Base-by-base conservation (phyloP, 2,329 filamentous ascomycete genomes). In the Colletotrichum karsti region DNA sequence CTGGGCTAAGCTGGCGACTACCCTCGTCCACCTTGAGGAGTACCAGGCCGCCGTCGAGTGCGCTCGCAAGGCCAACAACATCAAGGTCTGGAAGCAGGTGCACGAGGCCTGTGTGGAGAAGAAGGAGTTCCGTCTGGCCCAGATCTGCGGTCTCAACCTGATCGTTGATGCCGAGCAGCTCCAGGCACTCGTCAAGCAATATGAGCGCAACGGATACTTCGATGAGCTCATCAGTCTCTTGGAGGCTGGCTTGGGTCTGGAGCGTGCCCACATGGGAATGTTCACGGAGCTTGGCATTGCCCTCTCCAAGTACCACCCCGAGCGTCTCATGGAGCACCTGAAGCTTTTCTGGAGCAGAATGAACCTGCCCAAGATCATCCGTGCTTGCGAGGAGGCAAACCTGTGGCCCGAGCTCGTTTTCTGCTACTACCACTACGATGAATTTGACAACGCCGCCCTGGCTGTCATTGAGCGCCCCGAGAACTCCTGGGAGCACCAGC, bases 71-170 rank as follows among this genome's bases (percentile, higher is more conserved):
- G 96, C 96, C 75, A 99, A 98, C 87, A 98, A 94, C 81, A 95
- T 98, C 82, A 98, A 97, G 85, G 96, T 99, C 58, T 99, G 96
- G 96, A 97, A 96, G 83, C 93, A 99, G 82, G 96, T 99, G 73
- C 97, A 98, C 82, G 92, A 94, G 77, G 96, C 95, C 22, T 99
- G 96, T 77, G 93, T 99, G 72, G 90, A 89, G 70, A 99, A 98
- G 90, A 98, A 97, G 85, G 96, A 99, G 79, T 99, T 99, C 90
- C 93, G 95, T 70, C 92, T 99, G 68, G 96, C 97, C 26, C 96
- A 98, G 83, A 99, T 99, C 75, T 99, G 96, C 77, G 97, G 97
- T 87, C 90, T 99, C 69, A 98, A 99, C 84, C 87, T 99, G 68
- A 98, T 99, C 75, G 92, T 99, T 24, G 95, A 99, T 81, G 96